phyloP scores from a whole-genome alignment of 371 early-diverging fungal genomes.

The Choanephora cucurbitarum region DNA sequence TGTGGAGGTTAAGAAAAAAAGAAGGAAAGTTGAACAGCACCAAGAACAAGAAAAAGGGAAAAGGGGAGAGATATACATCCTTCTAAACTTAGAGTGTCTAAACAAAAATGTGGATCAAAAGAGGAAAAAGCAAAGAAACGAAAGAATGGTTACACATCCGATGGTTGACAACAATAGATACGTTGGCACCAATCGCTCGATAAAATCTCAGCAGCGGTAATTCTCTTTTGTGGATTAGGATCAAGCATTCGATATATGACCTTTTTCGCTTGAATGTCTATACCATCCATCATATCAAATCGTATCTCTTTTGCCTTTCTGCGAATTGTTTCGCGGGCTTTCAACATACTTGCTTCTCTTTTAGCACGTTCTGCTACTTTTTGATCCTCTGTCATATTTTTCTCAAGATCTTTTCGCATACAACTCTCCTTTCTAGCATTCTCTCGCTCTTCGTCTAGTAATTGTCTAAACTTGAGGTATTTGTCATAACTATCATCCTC shows the following conservation, averaged over 20 bases:
- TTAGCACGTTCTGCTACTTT: constrained; percentile 17
- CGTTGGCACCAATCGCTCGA: constrained; percentile 57
- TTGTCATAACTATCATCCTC: constrained; percentile 41
- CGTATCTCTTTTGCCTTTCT: constrained; percentile 37
- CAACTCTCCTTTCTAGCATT: constrained; percentile 26
- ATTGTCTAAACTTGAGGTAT: constrained; percentile 39
- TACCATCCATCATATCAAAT: constrained; percentile 46
- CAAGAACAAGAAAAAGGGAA: no score
- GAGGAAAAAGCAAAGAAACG: not conserved
- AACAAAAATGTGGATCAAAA: constrained; percentile 1
- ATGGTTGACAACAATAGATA: constrained; percentile 34
- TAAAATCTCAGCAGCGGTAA: constrained; percentile 49
- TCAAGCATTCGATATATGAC: constrained; percentile 64
- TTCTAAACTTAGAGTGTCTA: not conserved
- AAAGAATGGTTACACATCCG: not conserved
- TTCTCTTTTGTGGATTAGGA: constrained; percentile 59
- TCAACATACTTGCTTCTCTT: constrained; percentile 25
- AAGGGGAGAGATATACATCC: no score
- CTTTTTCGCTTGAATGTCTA: constrained; percentile 46
- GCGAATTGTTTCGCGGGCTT: constrained; percentile 41
- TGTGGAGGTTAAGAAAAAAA: not conserved
- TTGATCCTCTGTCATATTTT: constrained; percentile 18
- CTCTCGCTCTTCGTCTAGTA: constrained; percentile 44
- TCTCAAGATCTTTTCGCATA: constrained; percentile 10
- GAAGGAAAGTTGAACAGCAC: no score